phyloP scores from a whole-genome alignment of 192 early-diverging fungal species.

The Entomortierella beljakovae region DNA sequence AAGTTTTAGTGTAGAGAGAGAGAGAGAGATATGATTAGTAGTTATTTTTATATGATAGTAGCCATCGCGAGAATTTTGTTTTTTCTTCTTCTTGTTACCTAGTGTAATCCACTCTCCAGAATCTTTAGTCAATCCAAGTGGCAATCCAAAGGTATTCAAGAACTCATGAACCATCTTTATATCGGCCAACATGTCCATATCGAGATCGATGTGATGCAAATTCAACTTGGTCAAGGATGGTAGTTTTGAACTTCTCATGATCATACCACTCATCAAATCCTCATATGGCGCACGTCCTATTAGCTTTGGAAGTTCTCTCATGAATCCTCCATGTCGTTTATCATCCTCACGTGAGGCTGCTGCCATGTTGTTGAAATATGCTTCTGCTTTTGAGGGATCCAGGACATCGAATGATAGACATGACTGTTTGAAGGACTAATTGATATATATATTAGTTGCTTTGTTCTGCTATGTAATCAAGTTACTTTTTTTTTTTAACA shows the following conservation, averaged over 20 bases:
- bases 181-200: slow-evolving; percentile 53
- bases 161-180: slow-evolving; percentile 54
- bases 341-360: slow-evolving; percentile 20
- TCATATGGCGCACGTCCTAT: slow-evolving; percentile 46
- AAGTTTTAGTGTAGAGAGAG: neutral
- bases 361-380: slow-evolving; percentile 26
- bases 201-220: slow-evolving; percentile 24
- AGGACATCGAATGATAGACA: slow-evolving; percentile 41
- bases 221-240: slow-evolving; percentile 30
- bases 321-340: slow-evolving; percentile 15
- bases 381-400: slow-evolving; percentile 30
- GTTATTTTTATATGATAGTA: neutral
- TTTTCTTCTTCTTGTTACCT: slow-evolving; percentile 10
- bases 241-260: slow-evolving; percentile 32
- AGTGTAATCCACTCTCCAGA: slow-evolving; percentile 49
- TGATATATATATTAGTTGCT: neutral
- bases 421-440: slow-evolving; percentile 42
- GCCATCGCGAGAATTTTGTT: neutral
- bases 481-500: neutral
- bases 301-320: slow-evolving; percentile 42
- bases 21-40: neutral
- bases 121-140: slow-evolving; percentile 41
- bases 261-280: slow-evolving; percentile 33
- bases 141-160: slow-evolving; percentile 45
- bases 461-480: neutral